Evolutionary conservation across 164 flowering plant genomes (phyloP), one percentile per base, ranked within the genome.

Genomic region (Warburgia ugandensis): DNA sequence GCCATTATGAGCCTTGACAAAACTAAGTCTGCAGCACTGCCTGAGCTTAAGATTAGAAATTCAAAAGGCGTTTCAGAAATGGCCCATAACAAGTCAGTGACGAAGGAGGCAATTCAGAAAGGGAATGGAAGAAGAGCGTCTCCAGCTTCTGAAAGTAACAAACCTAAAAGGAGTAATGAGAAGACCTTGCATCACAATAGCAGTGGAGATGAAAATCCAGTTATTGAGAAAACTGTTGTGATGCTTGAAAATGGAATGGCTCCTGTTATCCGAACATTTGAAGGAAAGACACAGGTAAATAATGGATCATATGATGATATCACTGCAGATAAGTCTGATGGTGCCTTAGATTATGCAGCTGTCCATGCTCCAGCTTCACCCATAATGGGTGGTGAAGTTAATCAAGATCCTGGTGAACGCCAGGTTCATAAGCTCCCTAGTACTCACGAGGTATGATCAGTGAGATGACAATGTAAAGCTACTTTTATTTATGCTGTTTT

Each of bases 171-270:
- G 48, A 61, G 35, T 26, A 43, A 33, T 54, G 76, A 58, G 11
- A 61, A 59, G 1, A 6, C 42, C 37, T 30, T 41, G 35, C 37
- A 65, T 25, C 52, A 58, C 49, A 52, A 47, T n/a, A 54, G 30
- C 62, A 68, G 70, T 53, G 70, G 29, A 38, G 79, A 85, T 73
- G 88, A 73, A 35, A 76, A 70, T 57, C 58, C 72, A 35, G 70
- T 84, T 12, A 58, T 85, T 65, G 97, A 92, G 60, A 88, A 92
- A 66, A 78, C 69, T 45, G 84, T 85, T 54, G 79, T 87, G 64
- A 70, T 75, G 65, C 84, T 79, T 2, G 99, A 83, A 68, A 45
- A 59, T 56, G 81, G 77, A 64, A 83, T 65, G 62, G 65, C 73
- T 11, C 54, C 73, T 3, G 27, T 50, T 36, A 40, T 42, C 17